Evolutionary conservation across 1,284 basidiomycete species (phyloP).

Genomic region (Papiliotrema fonsecae): DNA sequence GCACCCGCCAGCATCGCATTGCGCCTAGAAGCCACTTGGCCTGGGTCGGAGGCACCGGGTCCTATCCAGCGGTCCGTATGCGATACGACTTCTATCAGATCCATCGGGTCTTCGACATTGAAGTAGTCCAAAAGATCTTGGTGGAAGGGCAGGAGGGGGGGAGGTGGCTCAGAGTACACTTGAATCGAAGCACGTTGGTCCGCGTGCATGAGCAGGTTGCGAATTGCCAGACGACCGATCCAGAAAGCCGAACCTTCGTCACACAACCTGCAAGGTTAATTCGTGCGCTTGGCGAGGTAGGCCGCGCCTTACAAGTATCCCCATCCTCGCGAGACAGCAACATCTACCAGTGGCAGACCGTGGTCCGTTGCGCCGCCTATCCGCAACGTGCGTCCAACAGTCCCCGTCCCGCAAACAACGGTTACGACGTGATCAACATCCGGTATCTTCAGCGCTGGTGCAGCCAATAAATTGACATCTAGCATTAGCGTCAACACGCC

Average conservation of each 20-base stretch:
- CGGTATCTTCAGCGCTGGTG: conserved; percentile 28
- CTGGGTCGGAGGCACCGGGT: conserved; percentile 13
- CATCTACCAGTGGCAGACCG: conserved; percentile 34
- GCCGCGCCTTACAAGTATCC: conserved; percentile 30
- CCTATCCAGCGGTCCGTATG: conserved; percentile 25
- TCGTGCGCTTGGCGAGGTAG: background rate
- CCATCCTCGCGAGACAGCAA: conserved; percentile 36
- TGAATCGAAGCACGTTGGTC: conserved; percentile 28
- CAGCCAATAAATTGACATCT: conserved; percentile 44
- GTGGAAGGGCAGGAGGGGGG: conserved; percentile 25
- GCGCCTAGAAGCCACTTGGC: conserved; percentile 31
- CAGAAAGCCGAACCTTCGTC: conserved; percentile 44
- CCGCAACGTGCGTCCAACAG: conserved; percentile 34
- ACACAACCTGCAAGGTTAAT: conserved; percentile 20
- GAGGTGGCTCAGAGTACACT: conserved; percentile 21
- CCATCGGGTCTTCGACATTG: conserved; percentile 27
- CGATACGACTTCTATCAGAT: conserved; percentile 32
- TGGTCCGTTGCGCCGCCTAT: no score
- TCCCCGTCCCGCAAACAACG: conserved; percentile 40
- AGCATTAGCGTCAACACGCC: conserved; percentile 3
- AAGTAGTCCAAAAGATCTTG: conserved; percentile 36
- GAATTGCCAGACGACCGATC: conserved; percentile 38
- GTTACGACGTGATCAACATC: conserved; percentile 33
- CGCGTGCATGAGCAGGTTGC: conserved; percentile 24
- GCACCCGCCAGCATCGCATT: conserved; percentile 39